These are phyloP conservation scores for Claviceps lovelessii DNA, from an alignment of 2,329 filamentous ascomycete genomes.

Conservation along the genomic window DNA sequence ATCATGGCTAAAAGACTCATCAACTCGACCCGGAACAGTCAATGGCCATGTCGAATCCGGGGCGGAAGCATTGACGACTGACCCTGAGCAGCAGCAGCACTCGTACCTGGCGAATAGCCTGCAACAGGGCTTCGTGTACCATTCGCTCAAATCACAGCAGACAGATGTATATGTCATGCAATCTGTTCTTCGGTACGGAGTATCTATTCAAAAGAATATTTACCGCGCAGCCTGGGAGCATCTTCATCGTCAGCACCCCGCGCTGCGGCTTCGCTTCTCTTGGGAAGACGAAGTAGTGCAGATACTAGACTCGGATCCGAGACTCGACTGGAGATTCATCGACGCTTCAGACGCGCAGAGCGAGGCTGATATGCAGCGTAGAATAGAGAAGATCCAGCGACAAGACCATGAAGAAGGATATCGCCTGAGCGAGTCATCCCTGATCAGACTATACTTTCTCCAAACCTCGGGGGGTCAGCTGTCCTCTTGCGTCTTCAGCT, in stretches of 20 bases:
- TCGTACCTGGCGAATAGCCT: not conserved
- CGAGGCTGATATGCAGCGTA: not conserved
- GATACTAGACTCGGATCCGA: not conserved
- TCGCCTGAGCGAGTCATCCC: not conserved
- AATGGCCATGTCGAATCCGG: no score
- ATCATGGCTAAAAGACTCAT: not conserved
- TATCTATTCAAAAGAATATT: not conserved
- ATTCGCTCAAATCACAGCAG: not conserved
- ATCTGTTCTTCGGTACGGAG: not conserved
- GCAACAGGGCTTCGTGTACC: slow-evolving; percentile 1
- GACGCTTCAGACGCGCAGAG: not conserved
- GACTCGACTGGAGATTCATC: not conserved
- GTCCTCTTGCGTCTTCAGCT: not conserved
- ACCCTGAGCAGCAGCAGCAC: not conserved
- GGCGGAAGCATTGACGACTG: no score
- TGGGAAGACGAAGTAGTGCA: not conserved
- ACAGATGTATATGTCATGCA: slow-evolving; percentile 1
- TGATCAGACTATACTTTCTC: not conserved
- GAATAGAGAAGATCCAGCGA: not conserved
- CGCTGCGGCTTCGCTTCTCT: not conserved
- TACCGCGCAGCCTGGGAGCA: slow-evolving; percentile 1
- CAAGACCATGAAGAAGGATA: not conserved
- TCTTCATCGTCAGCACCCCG: not conserved
- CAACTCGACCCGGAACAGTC: no score
- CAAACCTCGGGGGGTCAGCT: not conserved